Evolutionary conservation across 352 stramenopile species (phyloP).

Genomic region (Pythium brachiatum): DNA sequence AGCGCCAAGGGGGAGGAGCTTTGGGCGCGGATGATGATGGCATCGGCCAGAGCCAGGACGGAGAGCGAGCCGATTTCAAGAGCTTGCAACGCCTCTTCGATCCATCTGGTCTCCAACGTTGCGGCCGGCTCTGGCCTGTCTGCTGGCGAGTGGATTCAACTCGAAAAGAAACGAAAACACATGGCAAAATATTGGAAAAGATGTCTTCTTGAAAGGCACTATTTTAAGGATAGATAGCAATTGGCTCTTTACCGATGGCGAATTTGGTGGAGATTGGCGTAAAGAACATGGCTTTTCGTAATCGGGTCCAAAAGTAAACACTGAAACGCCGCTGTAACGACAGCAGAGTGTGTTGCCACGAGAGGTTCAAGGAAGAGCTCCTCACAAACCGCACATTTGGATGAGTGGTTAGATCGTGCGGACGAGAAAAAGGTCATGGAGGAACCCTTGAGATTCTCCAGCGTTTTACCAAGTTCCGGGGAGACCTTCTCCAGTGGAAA

Average conservation of each 20-base stretch:
- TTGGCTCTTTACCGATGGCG: not conserved
- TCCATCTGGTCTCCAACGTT: not conserved
- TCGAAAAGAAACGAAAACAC: not conserved
- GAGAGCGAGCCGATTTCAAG: not conserved
- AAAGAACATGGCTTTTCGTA: not conserved
- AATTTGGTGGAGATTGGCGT: not conserved
- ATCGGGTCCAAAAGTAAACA: not conserved
- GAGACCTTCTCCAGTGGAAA: no score
- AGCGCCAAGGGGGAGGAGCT: not conserved
- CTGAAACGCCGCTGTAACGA: not conserved
- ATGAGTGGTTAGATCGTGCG: no score
- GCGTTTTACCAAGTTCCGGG: no score
- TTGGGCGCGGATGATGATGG: not conserved
- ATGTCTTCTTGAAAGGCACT: no score
- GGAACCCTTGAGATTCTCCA: no score
- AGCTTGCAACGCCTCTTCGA: not conserved
- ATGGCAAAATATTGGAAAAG: not conserved
- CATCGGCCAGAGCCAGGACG: not conserved
- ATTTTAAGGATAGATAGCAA: not conserved
- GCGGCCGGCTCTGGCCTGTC: not conserved
- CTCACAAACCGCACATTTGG: no score
- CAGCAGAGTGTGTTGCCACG: not conserved
- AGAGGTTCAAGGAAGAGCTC: no score
- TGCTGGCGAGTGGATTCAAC: not conserved
- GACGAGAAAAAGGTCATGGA: no score